Conservation (phyloP, 2,329 filamentous ascomycete species). For the Orbilia quercus region DNA sequence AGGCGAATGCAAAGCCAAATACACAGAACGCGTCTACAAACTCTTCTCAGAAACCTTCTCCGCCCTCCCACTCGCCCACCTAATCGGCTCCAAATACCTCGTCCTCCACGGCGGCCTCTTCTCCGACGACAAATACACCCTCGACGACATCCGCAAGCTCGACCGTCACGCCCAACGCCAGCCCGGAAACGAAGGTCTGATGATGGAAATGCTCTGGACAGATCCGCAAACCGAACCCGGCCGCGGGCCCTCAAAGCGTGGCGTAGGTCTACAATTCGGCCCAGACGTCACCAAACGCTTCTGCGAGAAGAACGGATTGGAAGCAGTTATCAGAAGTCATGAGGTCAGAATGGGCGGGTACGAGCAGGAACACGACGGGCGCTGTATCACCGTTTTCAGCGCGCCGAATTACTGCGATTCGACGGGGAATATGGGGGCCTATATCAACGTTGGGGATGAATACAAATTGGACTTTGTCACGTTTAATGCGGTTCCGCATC, state of each 20-base stretch:
- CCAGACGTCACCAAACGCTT: slow-evolving; percentile 96
- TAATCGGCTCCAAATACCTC: slow-evolving; percentile 90
- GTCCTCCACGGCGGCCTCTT: slow-evolving; percentile 95
- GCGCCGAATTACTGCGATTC: slow-evolving; percentile 97
- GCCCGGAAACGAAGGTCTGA: slow-evolving; percentile 89
- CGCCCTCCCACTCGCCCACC: slow-evolving; percentile 86
- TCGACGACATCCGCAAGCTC: slow-evolving; percentile 93
- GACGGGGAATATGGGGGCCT: slow-evolving; percentile 97
- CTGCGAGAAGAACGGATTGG: slow-evolving; percentile 93
- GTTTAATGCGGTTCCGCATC: slow-evolving; percentile 96
- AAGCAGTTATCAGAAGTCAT: slow-evolving; percentile 95
- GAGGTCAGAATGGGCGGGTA: slow-evolving; percentile 99
- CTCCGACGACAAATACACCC: slow-evolving; percentile 89
- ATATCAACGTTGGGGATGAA: slow-evolving; percentile 93
- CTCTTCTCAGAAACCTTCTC: slow-evolving; percentile 98
- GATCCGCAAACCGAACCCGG: slow-evolving; percentile 89
- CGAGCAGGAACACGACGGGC: slow-evolving; percentile 94
- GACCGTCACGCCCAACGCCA: slow-evolving; percentile 91
- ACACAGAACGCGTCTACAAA: slow-evolving; percentile 95
- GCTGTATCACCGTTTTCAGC: slow-evolving; percentile 98
- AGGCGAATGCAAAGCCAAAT: slow-evolving; percentile 97
- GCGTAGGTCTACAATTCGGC: slow-evolving; percentile 95
- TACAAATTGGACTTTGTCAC: slow-evolving; percentile 92
- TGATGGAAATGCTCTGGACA: slow-evolving; percentile 99
- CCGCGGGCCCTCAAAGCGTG: slow-evolving; percentile 92